Conservation (phyloP, 2,329 filamentous ascomycete species). For the Stagonosporopsis vannaccii region DNA sequence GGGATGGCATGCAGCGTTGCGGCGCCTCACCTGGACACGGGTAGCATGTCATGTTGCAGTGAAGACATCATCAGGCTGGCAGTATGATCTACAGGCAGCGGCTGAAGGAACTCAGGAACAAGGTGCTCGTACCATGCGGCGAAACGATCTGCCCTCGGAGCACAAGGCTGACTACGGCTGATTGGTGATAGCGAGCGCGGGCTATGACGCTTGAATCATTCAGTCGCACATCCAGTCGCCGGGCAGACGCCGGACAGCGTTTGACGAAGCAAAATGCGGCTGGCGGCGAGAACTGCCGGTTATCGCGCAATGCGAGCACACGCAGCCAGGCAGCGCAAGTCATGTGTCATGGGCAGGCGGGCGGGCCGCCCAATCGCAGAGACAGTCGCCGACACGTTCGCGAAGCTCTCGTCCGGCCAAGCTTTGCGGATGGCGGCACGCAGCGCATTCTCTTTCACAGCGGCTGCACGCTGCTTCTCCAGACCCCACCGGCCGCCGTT, state of each 20-base stretch:
- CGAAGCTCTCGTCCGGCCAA: conserved; percentile 11
- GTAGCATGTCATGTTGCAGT: background rate
- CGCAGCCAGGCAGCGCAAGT: background rate
- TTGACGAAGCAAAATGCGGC: conserved; percentile 6
- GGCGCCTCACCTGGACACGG: background rate
- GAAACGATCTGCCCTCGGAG: background rate
- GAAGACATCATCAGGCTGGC: background rate
- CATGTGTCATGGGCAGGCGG: conserved; percentile 13
- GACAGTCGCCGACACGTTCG: conserved; percentile 12
- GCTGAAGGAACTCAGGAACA: background rate
- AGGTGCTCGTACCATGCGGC: too few species aligned
- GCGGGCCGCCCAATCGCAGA: conserved; percentile 8
- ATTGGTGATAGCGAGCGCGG: conserved; percentile 6
- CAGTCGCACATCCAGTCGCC: conserved; percentile 7
- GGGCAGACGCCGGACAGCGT: conserved; percentile 1
- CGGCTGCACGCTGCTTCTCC: conserved; percentile 11
- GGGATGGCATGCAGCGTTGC: background rate
- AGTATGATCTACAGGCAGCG: background rate
- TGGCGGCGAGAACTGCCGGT: conserved; percentile 22
- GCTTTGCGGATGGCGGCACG: conserved; percentile 11
- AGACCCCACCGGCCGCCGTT: conserved; percentile 7
- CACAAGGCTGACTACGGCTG: conserved; percentile 4
- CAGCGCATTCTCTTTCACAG: conserved; percentile 14
- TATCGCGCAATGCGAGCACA: background rate
- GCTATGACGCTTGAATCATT: conserved; percentile 5